A percentile compares a stretch with the other conserved stretches of the same genome.
Evolutionary conservation across 176 grass and related monocot species (phyloP).

Genomic region (Carex kokanica): DNA sequence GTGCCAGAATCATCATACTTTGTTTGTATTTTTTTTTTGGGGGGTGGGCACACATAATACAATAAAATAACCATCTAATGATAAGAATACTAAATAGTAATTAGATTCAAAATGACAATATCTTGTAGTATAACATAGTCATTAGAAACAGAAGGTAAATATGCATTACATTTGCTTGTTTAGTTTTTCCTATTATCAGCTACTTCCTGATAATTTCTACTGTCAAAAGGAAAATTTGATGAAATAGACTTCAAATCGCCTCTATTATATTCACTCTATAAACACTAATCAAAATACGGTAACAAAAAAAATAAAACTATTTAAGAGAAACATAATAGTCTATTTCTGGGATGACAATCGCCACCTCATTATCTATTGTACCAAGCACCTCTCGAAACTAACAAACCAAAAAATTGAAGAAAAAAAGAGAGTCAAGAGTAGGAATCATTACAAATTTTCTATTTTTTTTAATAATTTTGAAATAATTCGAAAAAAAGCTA

Average conservation of each 20-base stretch:
- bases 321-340: neutral
- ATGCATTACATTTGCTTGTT: too few relatives aligned
- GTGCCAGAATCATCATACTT: too few relatives aligned
- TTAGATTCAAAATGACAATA: too few relatives aligned
- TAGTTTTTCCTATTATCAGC: neutral
- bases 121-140: too few relatives aligned
- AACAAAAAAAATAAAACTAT: neutral
- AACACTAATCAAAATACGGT: neutral
- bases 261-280: neutral
- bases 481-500: too few relatives aligned
- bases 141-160: too few relatives aligned
- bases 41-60: too few relatives aligned
- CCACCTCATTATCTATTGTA: constrained; percentile 64
- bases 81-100: too few relatives aligned
- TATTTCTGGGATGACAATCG: constrained; percentile 51
- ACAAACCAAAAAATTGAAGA: constrained; percentile 15
- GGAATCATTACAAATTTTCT: neutral
- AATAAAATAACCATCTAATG: too few relatives aligned
- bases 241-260: neutral
- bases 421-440: neutral
- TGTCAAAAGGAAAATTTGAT: neutral
- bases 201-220: neutral
- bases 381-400: constrained; percentile 93
- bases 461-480: too few relatives aligned
- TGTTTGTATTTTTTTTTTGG: too few relatives aligned